Evolutionary conservation across 2,329 filamentous ascomycete species (phyloP), one percentile per base, ranked within the genome.

Genomic region (Diaporthe vaccinii): DNA sequence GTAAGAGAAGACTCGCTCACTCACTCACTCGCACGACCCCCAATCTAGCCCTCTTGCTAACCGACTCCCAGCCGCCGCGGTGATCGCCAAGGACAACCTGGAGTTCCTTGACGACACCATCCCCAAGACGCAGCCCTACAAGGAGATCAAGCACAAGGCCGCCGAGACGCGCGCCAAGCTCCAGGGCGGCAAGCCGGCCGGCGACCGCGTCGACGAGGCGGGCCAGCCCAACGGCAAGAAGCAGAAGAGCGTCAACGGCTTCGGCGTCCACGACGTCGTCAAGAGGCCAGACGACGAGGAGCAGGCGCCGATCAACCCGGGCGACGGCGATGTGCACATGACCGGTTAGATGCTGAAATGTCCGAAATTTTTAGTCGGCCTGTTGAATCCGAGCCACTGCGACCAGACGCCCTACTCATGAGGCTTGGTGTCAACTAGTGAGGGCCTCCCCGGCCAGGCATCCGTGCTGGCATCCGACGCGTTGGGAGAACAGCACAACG

Each of bases 31-130:
- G 72, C 15, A 2, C 39, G 17, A 20, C 3, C 51, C 51, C 25
- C 12, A 14, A 77, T 74, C 36, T 25, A n/a, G n/a, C 55, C 74
- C 67, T 70, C 59, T 39, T 72, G 20, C 71, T 17, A 31, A 73
- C n/a, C 14, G 61, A 59, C 6, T 41, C 39, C 69, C 80, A 95
- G 95, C 96, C 79, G 94, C 91, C 80, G 96, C 97, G 39, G 93
- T 98, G 73, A 91, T 94, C 10, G 93, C 95, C 82, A 92, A 95
- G 77, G 97, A 98, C 84, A 97, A 97, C 83, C 93, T 99, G 70
- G 96, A 99, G 83, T 99, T 99, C 82, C 91, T 99, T 20, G 90
- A 94, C 77, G 97, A 99, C 84, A 91, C 98, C 36, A 94, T 98
- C 51, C 97, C 97, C 74, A 94, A 93, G 82, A 98, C 96, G 1